phyloP scores from a whole-genome alignment of 2,329 filamentous ascomycete genomes.

The Alternaria sp. region DNA sequence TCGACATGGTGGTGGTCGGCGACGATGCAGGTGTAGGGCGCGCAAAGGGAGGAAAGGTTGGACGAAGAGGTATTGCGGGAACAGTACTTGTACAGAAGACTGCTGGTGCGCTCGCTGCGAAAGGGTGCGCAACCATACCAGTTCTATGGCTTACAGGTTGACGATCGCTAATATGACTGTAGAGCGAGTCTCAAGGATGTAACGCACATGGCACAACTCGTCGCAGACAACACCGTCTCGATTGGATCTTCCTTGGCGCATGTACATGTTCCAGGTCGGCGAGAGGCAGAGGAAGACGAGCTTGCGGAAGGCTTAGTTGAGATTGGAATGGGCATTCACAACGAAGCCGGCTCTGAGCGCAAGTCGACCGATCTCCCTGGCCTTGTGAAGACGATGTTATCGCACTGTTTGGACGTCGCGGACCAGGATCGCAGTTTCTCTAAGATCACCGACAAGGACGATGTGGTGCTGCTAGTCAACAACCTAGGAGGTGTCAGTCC shows the following conservation, averaged over 20 bases:
- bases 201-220: constrained; percentile 72
- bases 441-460: constrained; percentile 65
- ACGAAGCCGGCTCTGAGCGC: constrained; percentile 63
- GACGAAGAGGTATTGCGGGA: constrained; percentile 87
- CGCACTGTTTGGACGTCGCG: constrained; percentile 66
- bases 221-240: constrained; percentile 79
- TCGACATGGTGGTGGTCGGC: constrained; percentile 90
- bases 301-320: constrained; percentile 69
- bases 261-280: constrained; percentile 90
- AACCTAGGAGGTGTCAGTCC: constrained; percentile 78
- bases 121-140: constrained; percentile 59
- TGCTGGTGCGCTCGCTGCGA: constrained; percentile 80
- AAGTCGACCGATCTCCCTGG: constrained; percentile 53
- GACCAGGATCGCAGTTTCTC: constrained; percentile 78
- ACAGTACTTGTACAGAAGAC: constrained; percentile 94
- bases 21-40: constrained; percentile 93
- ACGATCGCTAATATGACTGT: constrained; percentile 16
- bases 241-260: constrained; percentile 87
- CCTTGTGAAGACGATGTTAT: constrained; percentile 67
- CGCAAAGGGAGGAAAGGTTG: constrained; percentile 86
- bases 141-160: not conserved
- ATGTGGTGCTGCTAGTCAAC: constrained; percentile 75
- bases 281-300: constrained; percentile 64
- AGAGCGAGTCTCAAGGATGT: constrained; percentile 71
- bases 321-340: constrained; percentile 79